Evolutionary conservation across 1,284 basidiomycete genomes (phyloP).

Genomic region (Tilletia setariae): DNA sequence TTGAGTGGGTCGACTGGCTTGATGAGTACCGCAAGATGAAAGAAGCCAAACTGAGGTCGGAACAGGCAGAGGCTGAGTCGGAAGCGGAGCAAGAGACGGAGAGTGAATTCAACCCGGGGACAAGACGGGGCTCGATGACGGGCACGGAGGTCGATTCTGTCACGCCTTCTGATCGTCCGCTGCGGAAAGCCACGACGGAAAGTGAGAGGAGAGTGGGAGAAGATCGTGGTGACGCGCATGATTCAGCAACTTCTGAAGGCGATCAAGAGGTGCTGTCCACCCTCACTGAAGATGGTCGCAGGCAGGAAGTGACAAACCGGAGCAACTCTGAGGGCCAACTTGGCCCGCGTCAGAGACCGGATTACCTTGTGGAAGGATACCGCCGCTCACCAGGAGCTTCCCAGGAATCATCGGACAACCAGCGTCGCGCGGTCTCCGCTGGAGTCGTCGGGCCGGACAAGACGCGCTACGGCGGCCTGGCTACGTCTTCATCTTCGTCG

Average conservation of each 20-base stretch:
- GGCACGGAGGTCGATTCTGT: not conserved
- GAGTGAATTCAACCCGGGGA: not conserved
- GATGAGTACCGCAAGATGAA: slow-evolving; percentile 63
- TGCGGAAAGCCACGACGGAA: too few species aligned
- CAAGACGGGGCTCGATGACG: not conserved
- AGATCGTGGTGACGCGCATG: too few species aligned
- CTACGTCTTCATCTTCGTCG: slow-evolving; percentile 25
- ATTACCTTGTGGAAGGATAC: not conserved
- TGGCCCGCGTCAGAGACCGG: not conserved
- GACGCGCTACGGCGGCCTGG: slow-evolving; percentile 10
- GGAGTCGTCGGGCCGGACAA: not conserved
- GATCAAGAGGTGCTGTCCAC: too few species aligned
- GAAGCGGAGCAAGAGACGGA: slow-evolving; percentile 21
- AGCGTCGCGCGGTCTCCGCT: not conserved
- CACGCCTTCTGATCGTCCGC: not conserved
- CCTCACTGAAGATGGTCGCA: too few species aligned
- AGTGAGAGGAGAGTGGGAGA: too few species aligned
- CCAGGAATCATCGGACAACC: not conserved
- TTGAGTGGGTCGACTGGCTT: slow-evolving; percentile 64
- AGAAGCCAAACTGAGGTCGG: slow-evolving; percentile 60
- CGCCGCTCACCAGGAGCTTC: not conserved
- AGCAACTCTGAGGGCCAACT: slow-evolving; percentile 1
- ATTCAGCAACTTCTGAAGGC: too few species aligned
- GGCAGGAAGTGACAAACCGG: not conserved
- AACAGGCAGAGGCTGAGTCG: slow-evolving; percentile 37